Evolutionary conservation across 2,329 filamentous ascomycete genomes (phyloP).

Genomic region (Gaeumannomyces sp.): DNA sequence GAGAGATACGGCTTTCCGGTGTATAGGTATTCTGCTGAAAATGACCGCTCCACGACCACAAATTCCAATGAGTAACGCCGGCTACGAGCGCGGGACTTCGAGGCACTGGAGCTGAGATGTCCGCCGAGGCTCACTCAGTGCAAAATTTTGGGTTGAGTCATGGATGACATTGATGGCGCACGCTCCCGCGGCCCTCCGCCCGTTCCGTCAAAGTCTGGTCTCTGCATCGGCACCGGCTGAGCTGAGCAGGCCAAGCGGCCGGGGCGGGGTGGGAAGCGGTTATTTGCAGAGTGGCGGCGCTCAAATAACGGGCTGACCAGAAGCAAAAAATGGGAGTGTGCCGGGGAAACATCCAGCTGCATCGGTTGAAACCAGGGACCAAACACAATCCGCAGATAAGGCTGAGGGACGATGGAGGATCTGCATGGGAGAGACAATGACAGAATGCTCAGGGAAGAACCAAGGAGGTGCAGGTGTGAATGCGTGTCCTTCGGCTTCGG

Average conservation of each 20-base stretch:
- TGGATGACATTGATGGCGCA: neutral
- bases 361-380: neutral
- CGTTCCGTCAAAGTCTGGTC: neutral
- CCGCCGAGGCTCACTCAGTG: neutral
- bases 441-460: too few species aligned
- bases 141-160: neutral
- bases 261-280: neutral
- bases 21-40: too few species aligned
- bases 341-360: neutral
- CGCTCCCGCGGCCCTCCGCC: too few species aligned
- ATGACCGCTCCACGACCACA: neutral
- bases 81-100: neutral
- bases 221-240: neutral
- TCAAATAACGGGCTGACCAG: neutral
- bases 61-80: neutral
- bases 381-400: neutral
- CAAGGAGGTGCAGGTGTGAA: too few species aligned
- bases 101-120: neutral
- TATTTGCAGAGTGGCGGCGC: neutral
- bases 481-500: too few species aligned
- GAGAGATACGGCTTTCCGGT: too few species aligned
- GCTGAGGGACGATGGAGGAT: too few species aligned
- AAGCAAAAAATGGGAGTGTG: neutral
- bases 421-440: too few species aligned
- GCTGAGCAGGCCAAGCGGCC: neutral